phyloP scores from a whole-genome alignment of 495 filamentous ascomycete species.

The Daldinia decipiens region DNA sequence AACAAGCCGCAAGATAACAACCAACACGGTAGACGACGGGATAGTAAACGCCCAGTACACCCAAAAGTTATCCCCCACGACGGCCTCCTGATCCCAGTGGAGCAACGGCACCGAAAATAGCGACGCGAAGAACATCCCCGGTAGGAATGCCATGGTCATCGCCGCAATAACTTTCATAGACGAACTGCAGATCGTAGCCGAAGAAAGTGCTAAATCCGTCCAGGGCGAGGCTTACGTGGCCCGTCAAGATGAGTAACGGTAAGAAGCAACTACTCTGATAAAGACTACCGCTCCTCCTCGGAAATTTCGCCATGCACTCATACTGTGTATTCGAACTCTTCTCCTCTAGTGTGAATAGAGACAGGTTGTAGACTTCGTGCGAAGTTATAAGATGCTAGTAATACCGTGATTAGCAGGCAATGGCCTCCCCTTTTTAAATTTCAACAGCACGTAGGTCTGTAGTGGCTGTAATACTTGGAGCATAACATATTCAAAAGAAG shows the following conservation, averaged over 20 bases:
- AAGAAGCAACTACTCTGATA: constrained; percentile 15
- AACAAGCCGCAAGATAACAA: constrained; percentile 35
- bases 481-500: not conserved
- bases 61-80: constrained; percentile 46
- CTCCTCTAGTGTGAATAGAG: not conserved
- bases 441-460: too few species aligned
- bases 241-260: not conserved
- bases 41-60: constrained; percentile 49
- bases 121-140: constrained; percentile 58
- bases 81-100: constrained; percentile 36
- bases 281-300: constrained; percentile 14
- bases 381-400: constrained; percentile 15
- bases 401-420: not conserved
- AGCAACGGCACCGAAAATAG: constrained; percentile 50
- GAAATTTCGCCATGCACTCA: not conserved
- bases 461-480: not conserved
- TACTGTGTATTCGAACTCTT: not conserved
- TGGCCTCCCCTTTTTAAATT: not conserved
- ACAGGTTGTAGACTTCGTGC: constrained; percentile 21
- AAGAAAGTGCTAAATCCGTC: not conserved
- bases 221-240: not conserved
- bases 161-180: constrained; percentile 65
- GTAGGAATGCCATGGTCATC: constrained; percentile 65
- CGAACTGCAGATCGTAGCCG: constrained; percentile 34
- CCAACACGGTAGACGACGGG: constrained; percentile 30